Base-by-base conservation (phyloP, 2,329 filamentous ascomycete species). In the Metarhizium album region DNA sequence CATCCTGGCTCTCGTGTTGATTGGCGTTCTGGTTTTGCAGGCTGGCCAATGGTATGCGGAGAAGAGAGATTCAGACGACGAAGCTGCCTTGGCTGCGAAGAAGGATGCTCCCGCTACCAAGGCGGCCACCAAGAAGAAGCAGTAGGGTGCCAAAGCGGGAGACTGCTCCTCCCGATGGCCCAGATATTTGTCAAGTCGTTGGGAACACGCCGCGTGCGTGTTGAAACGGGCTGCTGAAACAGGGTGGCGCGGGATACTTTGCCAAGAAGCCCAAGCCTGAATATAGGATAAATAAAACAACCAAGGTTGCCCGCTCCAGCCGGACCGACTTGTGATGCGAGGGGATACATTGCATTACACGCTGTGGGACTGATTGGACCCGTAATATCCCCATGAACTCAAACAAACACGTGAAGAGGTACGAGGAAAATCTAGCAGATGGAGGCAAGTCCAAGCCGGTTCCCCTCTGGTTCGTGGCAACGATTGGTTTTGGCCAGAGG, bases 11-110 rank as follows among this genome's bases (percentile, higher is more conserved):
- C 78, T 98, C 43, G 89, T 98, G 29, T 71, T 98, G 49, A 84
- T 97, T 3, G 93, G 93, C 4, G 87, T 98, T 9, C 67, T 98
- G 57, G 87, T 96, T 33, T 71, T 98, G 63, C 93, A 98, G 79
- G 89, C 89, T 20, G 93, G 93, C 11, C 89, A 97, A 77, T 97
- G 91, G 93, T 98, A 98, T 72, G 93, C 93, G 24, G 90, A 97
- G 78, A 79, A 87, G 64, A 94, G 94, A 72, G 90, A 97, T 69
- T 77, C 78, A 62, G 86, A 90, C 65, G 90, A 96, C 68, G 75
- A 79, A 51, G 81, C 80, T 62, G 78, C 81, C 64, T 75, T 84
- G 56, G 79, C 83, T 58, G 60, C 50, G 5, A 54, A 66, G 56
- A 60, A 62, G 58, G 60, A 60, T 49, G 54, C 59, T 11, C 53